Evolutionary conservation across 1,139 yeast genomes (phyloP).

Genomic region (Candida sp.): DNA sequence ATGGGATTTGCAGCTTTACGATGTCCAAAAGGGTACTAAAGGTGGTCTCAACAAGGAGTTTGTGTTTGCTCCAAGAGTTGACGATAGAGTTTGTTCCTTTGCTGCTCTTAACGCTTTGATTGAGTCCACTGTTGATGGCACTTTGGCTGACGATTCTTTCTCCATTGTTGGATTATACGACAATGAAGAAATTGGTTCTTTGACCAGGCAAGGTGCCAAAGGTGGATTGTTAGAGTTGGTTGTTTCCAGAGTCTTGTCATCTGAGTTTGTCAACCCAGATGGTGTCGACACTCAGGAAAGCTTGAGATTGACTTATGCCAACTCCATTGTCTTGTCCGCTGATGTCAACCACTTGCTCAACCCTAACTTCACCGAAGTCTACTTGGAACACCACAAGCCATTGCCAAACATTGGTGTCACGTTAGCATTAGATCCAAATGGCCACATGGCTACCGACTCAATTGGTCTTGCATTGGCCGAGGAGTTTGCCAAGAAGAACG

Average conservation of each 20-base stretch:
- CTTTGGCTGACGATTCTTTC: constrained; percentile 32
- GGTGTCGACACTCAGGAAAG: constrained; percentile 25
- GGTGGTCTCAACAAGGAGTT: constrained; percentile 48
- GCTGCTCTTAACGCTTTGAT: constrained; percentile 42
- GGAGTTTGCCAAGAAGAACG: constrained; percentile 32
- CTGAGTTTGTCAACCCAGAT: constrained; percentile 20
- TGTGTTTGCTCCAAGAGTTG: constrained; percentile 47
- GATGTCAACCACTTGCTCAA: constrained; percentile 52
- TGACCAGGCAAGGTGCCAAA: constrained; percentile 46
- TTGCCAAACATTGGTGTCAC: constrained; percentile 47
- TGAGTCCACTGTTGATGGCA: constrained; percentile 21
- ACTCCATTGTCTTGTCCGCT: constrained; percentile 44
- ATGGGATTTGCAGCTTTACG: constrained; percentile 46
- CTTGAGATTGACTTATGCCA: constrained; percentile 32
- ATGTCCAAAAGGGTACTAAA: constrained; percentile 42
- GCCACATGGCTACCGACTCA: constrained; percentile 48
- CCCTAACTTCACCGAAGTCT: constrained; percentile 44
- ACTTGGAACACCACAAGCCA: constrained; percentile 44
- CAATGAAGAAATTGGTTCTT: constrained; percentile 50
- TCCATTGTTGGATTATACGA: constrained; percentile 44
- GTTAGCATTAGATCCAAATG: constrained; percentile 44
- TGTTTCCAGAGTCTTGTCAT: constrained; percentile 35
- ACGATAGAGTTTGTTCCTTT: constrained; percentile 49
- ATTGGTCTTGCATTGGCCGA: constrained; percentile 37
- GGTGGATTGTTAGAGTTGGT: constrained; percentile 42